phyloP scores from a whole-genome alignment of 208 protist species.

The Acanthamoeba royreba region DNA sequence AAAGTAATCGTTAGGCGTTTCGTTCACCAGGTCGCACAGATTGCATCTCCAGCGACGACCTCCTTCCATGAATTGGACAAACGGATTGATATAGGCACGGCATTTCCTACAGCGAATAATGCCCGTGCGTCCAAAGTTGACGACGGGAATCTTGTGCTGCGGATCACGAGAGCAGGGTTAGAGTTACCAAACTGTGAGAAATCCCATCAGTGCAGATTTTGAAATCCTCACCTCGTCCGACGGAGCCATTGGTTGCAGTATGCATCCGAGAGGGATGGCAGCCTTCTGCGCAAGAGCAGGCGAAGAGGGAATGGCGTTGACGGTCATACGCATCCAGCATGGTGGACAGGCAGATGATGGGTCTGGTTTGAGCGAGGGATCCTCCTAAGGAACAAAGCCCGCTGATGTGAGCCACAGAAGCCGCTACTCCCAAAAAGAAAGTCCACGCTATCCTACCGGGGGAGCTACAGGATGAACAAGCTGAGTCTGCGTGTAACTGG shows the following conservation, averaged over 20 bases:
- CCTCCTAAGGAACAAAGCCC: background rate
- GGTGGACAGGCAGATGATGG: background rate
- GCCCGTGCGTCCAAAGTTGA: slow-evolving; percentile 57
- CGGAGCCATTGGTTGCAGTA: slow-evolving; percentile 58
- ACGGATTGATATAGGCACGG: slow-evolving; percentile 96
- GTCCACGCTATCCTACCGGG: background rate
- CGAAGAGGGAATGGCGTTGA: slow-evolving; percentile 54
- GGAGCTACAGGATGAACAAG: background rate
- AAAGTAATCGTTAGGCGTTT: slow-evolving; percentile 84
- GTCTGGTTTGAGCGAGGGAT: background rate
- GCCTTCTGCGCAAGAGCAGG: slow-evolving; percentile 3
- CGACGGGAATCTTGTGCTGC: slow-evolving; percentile 56
- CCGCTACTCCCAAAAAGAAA: background rate
- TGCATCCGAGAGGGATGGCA: slow-evolving; percentile 58
- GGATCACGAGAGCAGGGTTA: background rate
- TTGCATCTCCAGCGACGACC: slow-evolving; percentile 93
- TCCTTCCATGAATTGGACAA: slow-evolving; percentile 90
- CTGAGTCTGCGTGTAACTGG: background rate
- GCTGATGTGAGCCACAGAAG: background rate
- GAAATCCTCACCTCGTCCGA: slow-evolving; percentile 61
- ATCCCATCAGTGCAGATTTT: slow-evolving; percentile 87
- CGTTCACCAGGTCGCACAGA: slow-evolving; percentile 91
- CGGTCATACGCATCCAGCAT: slow-evolving; percentile 54
- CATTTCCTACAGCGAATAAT: slow-evolving; percentile 84
- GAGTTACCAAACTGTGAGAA: background rate